Evolutionary conservation across 768 basidiomycete species (phyloP), one percentile per base, ranked within the genome.

Genomic region (Lactifluus echinatus): DNA sequence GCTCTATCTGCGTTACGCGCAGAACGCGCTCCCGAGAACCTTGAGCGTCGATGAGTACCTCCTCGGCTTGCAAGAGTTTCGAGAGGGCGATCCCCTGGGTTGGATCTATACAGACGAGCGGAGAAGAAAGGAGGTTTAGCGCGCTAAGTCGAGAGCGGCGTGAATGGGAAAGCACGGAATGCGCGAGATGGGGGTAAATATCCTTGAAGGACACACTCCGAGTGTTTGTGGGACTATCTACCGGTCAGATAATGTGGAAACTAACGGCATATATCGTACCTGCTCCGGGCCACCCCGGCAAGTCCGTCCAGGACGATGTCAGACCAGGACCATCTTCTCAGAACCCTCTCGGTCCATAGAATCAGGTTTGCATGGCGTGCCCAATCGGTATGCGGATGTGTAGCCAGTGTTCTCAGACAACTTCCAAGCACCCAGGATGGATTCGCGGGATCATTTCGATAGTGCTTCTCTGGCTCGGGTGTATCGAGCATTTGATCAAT

Each of bases 21-120:
- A 95, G 70, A 3, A 90, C 83, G 43, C 92, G 81, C 65, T 98
- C 95, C 34, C 95, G 77, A 2, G 87, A 87, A 43, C 91, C 89
- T 59, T 85, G 81, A 2, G 87, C 73, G 54, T 93, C 87, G 34
- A 96, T 67, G 2, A 87, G 73, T 4, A 88, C 82, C 57, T 89
- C 81, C 67, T 99, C 96, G 2, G 85, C 89, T 57, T 85, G 82
- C 23, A 93, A 67, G 66, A 88, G 88, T 26, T 79, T 77, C 63
- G 80, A 80, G 19, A 87, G 61, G 0, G 84, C 76, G 23, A 84
- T 84, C 15, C 72, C 66, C 14, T 74, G 72, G 42, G 75, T 76
- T 0, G 73, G 67, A 1, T 75, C 68, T 0, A 72, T 65, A 33
- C 75, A 65, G 5, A 86, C 72, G 10, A 81, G 64, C 3, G 74